Conservation (phyloP, 805 yeast genomes). For the Ogataea trehalophila region DNA sequence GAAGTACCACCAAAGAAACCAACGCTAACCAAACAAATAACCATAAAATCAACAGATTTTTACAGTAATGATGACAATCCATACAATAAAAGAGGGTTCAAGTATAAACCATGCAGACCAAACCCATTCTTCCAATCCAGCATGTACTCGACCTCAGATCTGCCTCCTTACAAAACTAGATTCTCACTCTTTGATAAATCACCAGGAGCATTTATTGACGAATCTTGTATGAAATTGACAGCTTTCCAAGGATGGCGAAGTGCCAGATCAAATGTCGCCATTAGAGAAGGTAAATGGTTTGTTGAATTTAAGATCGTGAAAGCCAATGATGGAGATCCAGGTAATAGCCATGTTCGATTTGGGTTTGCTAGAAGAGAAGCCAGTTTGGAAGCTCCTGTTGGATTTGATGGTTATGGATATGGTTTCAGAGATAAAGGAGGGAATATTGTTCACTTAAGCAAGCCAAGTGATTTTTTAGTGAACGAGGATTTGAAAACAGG, state of each 20-base stretch:
- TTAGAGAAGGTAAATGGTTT: slow-evolving; percentile 76
- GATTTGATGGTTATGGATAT: slow-evolving; percentile 91
- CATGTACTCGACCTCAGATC: slow-evolving; percentile 67
- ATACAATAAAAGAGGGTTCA: slow-evolving; percentile 70
- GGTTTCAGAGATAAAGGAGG: slow-evolving; percentile 80
- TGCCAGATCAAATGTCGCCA: slow-evolving; percentile 65
- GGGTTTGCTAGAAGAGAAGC: slow-evolving; percentile 88
- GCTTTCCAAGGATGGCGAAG: slow-evolving; percentile 77
- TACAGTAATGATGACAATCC: slow-evolving; percentile 72
- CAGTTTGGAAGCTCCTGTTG: slow-evolving; percentile 89
- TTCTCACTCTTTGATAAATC: slow-evolving; percentile 68
- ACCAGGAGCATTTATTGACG: slow-evolving; percentile 43
- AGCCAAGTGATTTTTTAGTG: slow-evolving; percentile 52
- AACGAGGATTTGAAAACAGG: slow-evolving; percentile 57
- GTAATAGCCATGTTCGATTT: slow-evolving; percentile 54
- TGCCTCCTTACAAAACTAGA: slow-evolving; percentile 58
- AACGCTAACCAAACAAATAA: slow-evolving; percentile 10
- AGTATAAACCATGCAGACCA: slow-evolving; percentile 75
- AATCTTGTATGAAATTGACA: slow-evolving; percentile 41
- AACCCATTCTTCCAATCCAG: slow-evolving; percentile 52
- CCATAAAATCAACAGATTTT: slow-evolving; percentile 24
- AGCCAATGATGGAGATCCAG: slow-evolving; percentile 21
- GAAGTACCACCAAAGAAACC: slow-evolving; percentile 19
- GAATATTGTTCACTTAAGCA: slow-evolving; percentile 68
- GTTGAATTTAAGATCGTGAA: slow-evolving; percentile 62